Evolutionary conservation across 1,284 basidiomycete genomes (phyloP).

Genomic region (Moesziomyces antarcticus): DNA sequence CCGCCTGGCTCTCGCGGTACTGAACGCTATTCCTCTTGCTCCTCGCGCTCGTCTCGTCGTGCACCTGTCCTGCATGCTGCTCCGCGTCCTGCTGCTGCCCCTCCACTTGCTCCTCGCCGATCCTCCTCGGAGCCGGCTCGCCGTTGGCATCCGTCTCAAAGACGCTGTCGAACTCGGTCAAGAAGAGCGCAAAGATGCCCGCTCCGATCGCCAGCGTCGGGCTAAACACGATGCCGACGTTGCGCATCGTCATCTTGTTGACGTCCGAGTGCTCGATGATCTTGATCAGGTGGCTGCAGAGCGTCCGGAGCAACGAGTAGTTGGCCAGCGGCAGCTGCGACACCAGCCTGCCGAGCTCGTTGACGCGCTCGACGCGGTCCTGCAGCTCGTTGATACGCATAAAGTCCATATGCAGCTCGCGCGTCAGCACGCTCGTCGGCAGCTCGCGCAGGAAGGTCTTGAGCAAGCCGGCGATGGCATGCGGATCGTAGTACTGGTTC

Average conservation of each 20-base stretch:
- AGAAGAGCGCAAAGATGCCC: slow-evolving; percentile 60
- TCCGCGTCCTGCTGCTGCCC: slow-evolving; percentile 1
- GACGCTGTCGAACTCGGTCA: slow-evolving; percentile 61
- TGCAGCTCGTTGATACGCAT: slow-evolving; percentile 75
- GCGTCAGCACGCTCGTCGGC: slow-evolving; percentile 60
- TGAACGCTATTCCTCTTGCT: slow-evolving; percentile 48
- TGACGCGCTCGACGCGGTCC: slow-evolving; percentile 85
- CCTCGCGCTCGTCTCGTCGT: slow-evolving; percentile 7
- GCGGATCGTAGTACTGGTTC: slow-evolving; percentile 57
- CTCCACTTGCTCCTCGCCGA: slow-evolving; percentile 40
- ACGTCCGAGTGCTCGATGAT: slow-evolving; percentile 88
- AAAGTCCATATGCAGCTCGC: slow-evolving; percentile 61
- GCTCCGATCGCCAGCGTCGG: slow-evolving; percentile 64
- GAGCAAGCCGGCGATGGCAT: slow-evolving; percentile 63
- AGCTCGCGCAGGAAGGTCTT: slow-evolving; percentile 64
- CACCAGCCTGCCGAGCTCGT: slow-evolving; percentile 85
- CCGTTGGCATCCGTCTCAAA: slow-evolving; percentile 60
- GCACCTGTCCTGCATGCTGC: slow-evolving; percentile 1
- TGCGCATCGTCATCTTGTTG: slow-evolving; percentile 99
- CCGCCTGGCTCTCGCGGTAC: slow-evolving; percentile 44
- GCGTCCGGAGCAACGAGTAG: slow-evolving; percentile 89
- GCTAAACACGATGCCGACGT: slow-evolving; percentile 90
- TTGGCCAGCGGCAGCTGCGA: slow-evolving; percentile 88
- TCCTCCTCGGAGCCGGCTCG: slow-evolving; percentile 42
- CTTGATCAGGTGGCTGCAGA: slow-evolving; percentile 94